Conservation (phyloP, 768 basidiomycete genomes). For the Tulasnella sp. region DNA sequence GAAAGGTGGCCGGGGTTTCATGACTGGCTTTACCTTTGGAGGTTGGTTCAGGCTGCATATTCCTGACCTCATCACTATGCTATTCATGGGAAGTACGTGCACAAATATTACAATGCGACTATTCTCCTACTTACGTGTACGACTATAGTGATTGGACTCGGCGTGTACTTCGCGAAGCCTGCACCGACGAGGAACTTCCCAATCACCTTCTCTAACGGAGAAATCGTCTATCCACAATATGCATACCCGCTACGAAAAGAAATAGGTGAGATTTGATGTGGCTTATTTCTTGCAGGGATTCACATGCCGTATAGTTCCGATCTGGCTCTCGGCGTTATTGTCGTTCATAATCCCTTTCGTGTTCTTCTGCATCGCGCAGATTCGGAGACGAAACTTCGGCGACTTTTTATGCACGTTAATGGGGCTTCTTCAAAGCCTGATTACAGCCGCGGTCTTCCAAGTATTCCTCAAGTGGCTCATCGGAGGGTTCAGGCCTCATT, state of each 20-base stretch:
- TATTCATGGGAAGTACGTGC: constrained; percentile 38
- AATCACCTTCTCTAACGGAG: constrained; percentile 35
- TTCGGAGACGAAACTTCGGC: constrained; percentile 35
- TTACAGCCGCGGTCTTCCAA: constrained; percentile 23
- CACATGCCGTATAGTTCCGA: constrained; percentile 28
- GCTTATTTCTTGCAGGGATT: neutral
- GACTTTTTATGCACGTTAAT: constrained; percentile 40
- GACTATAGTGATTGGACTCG: constrained; percentile 30
- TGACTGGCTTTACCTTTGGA: constrained; percentile 26
- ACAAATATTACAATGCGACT: neutral
- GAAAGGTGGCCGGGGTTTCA: neutral
- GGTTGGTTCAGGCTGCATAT: constrained; percentile 38
- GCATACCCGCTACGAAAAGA: constrained; percentile 41
- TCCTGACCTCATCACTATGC: constrained; percentile 44
- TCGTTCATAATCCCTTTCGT: constrained; percentile 44
- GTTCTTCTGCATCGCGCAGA: constrained; percentile 44
- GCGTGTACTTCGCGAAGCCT: constrained; percentile 36
- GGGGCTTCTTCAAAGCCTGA: constrained; percentile 39
- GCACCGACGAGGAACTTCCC: constrained; percentile 36
- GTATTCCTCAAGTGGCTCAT: constrained; percentile 47
- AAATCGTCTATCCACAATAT: constrained; percentile 41
- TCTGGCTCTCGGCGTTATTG: constrained; percentile 41
- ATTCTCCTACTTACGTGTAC: neutral
- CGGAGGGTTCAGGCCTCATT: constrained; percentile 40
- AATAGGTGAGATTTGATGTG: constrained; percentile 23